phyloP scores from a whole-genome alignment of 352 stramenopile species.

The Nothophytophthora sp. region DNA sequence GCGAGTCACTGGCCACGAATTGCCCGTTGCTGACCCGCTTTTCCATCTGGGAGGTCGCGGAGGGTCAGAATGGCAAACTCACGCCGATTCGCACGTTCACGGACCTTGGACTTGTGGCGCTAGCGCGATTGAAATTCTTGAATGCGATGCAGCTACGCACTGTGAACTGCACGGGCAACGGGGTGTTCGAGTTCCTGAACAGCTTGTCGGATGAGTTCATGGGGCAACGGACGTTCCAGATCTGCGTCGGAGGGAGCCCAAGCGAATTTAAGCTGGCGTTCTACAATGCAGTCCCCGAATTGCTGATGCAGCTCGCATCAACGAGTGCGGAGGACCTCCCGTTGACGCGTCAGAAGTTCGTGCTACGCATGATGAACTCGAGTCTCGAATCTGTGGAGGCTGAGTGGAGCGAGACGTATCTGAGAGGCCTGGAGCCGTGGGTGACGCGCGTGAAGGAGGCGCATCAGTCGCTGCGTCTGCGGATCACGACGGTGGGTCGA shows the following conservation, averaged over 20 bases:
- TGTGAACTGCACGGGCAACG: conserved; percentile 35
- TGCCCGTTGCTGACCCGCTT: conserved; percentile 25
- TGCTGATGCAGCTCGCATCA: conserved; percentile 22
- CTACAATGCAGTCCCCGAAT: conserved; percentile 23
- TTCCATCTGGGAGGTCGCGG: conserved; percentile 29
- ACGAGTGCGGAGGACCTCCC: conserved; percentile 1
- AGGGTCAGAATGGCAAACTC: conserved; percentile 23
- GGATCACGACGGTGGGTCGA: conserved; percentile 14
- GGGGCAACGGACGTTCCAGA: conserved; percentile 37
- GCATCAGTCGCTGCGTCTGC: conserved; percentile 25
- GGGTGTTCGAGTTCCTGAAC: conserved; percentile 40
- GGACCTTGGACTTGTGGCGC: conserved; percentile 20
- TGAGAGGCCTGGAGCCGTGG: conserved; percentile 13
- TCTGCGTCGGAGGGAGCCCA: conserved; percentile 25
- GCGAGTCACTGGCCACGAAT: conserved; percentile 10
- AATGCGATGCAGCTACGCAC: conserved; percentile 30
- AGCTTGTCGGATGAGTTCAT: conserved; percentile 23
- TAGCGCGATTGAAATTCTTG: conserved; percentile 29
- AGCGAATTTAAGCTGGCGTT: conserved; percentile 16
- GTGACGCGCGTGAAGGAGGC: conserved; percentile 20
- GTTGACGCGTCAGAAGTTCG: conserved; percentile 18
- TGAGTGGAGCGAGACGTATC: conserved; percentile 30
- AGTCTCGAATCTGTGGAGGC: conserved; percentile 10
- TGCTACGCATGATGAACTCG: conserved; percentile 30
- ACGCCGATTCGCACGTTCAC: conserved; percentile 30